Conservation (phyloP, 1,139 yeast species). For the Hyphopichia buzzinii region DNA sequence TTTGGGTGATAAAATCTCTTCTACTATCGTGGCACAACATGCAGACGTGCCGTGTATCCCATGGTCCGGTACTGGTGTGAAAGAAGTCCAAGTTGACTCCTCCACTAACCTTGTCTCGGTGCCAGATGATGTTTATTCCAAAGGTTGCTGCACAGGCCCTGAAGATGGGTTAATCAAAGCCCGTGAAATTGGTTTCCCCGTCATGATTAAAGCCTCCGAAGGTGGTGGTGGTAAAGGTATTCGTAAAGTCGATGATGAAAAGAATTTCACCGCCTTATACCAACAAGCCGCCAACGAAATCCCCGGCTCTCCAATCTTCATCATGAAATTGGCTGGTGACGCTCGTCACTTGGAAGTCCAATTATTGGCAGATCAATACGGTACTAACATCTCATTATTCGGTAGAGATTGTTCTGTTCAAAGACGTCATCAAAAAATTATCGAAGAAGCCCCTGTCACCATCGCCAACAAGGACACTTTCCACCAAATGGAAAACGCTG, state of each 20-base stretch:
- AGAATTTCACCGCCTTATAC: constrained; percentile 66
- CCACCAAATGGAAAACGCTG: constrained; percentile 91
- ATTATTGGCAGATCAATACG: constrained; percentile 91
- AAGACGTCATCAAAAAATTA: constrained; percentile 95
- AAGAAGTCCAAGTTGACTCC: constrained; percentile 67
- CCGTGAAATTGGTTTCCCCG: constrained; percentile 86
- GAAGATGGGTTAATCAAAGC: constrained; percentile 89
- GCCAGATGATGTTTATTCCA: constrained; percentile 71
- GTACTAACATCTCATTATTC: constrained; percentile 87
- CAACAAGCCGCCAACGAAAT: constrained; percentile 92
- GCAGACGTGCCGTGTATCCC: constrained; percentile 98
- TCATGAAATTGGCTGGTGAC: constrained; percentile 91
- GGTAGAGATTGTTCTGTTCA: constrained; percentile 98
- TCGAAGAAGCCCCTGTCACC: constrained; percentile 96
- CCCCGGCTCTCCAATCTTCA: constrained; percentile 94
- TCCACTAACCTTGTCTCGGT: constrained; percentile 83
- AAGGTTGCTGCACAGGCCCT: constrained; percentile 85
- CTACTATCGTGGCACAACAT: constrained; percentile 97
- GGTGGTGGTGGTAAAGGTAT: constrained; percentile 99
- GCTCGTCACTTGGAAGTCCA: constrained; percentile 97
- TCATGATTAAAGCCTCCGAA: constrained; percentile 95
- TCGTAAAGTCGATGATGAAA: constrained; percentile 82
- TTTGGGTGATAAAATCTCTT: constrained; percentile 95
- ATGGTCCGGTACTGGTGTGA: constrained; percentile 98
- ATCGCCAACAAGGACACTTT: constrained; percentile 86